phyloP scores from a whole-genome alignment of 208 protist genomes.

The Acanthamoeba pearcei region DNA sequence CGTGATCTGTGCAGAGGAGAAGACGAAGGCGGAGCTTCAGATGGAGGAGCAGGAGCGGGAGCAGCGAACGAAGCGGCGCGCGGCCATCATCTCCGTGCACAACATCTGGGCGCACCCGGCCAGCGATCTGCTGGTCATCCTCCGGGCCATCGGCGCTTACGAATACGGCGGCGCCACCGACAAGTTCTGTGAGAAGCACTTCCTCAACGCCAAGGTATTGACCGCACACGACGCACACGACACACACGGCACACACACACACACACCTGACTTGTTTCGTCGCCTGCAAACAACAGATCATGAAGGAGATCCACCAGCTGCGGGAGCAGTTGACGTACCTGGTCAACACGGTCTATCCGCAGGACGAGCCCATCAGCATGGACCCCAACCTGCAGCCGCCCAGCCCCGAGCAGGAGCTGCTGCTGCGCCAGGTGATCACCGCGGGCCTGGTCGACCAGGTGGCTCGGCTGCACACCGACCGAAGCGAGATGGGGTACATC shows the following conservation, averaged over 20 bases:
- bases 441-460: conserved; percentile 67
- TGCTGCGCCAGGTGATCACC: conserved; percentile 71
- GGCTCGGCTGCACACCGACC: conserved; percentile 10
- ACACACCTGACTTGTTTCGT: background rate
- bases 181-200: conserved; percentile 71
- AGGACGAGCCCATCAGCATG: conserved; percentile 50
- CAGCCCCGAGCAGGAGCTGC: conserved; percentile 54
- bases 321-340: conserved; percentile 64
- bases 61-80: background rate
- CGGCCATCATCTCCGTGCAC: conserved; percentile 25
- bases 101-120: conserved; percentile 59
- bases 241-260: background rate
- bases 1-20: background rate
- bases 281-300: background rate
- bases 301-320: conserved; percentile 74
- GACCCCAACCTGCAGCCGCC: conserved; percentile 55
- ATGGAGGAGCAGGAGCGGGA: conserved; percentile 34
- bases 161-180: conserved; percentile 63
- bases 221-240: background rate
- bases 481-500: conserved; percentile 57
- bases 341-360: conserved; percentile 20
- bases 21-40: background rate
- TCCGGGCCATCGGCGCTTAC: conserved; percentile 69
- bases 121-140: conserved; percentile 63
- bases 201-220: conserved; percentile 62